Evolutionary conservation across 2,329 filamentous ascomycete species (phyloP), one percentile per base, ranked within the genome.

Genomic region (Thielaviopsis ethacetica): DNA sequence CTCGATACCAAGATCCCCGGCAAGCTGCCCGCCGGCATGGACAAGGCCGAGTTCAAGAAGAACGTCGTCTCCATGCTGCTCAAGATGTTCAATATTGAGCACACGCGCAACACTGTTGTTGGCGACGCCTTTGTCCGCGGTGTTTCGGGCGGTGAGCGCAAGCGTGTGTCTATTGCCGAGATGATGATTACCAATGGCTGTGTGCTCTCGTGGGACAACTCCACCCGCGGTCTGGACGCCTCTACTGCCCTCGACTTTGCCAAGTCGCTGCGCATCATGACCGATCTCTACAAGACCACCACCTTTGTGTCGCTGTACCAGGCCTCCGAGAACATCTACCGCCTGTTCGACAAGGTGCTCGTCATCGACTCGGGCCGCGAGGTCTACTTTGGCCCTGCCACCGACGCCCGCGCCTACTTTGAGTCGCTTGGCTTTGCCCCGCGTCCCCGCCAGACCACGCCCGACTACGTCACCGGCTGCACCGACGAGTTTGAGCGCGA

Each of bases 21-120:
- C 17, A 90, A 91, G 70, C 77, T 88, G 53, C 86, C 88, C 0
- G 80, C 77, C 3, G 88, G 87, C 22, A 78, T 93, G 64, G 83
- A 80, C 47, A 86, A 86, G 68, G 69, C 71, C 5, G 83, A 86
- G 17, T 91, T 91, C 74, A 91, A 91, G 73, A 77, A 86, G 55
- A 82, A 83, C 64, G 82, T 94, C 60, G 77, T 91, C 62, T 77
- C 81, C 19, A 80, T 85, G 66, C 76, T 95, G 61, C 75, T 95
- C 56, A 88, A 88, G 67, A 93, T 94, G 86, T 94, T 95, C 76
- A 93, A 91, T 67, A 95, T 95, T 58, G 86, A 91, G 69, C 89
- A 95, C 69, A 94, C 89, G 0, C 79, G 82, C 56, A 80, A 90
- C 67, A 96, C 91, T 0, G 82, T 91, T 30, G 88, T 95, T 26